These are phyloP conservation scores for Smallanthus sonchifolius DNA, from an alignment of 129 eudicot species.

Conservation along the genomic window DNA sequence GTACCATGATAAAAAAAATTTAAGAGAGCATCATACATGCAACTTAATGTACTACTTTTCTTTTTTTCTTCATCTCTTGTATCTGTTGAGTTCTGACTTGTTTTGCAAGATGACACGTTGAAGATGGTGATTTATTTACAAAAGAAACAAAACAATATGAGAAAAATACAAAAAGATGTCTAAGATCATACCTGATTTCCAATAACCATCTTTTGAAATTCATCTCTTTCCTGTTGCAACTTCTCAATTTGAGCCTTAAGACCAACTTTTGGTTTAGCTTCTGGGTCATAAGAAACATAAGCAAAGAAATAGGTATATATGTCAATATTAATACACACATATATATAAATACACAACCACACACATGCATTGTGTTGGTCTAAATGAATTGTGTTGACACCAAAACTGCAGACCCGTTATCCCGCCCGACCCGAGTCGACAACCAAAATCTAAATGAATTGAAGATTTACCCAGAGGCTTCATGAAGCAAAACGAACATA, in stretches of 20 bases:
- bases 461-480: no score
- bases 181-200: conserved; percentile 69
- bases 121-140: not conserved
- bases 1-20: not conserved
- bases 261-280: conserved; percentile 86
- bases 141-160: conserved; percentile 1
- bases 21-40: conserved; percentile 50
- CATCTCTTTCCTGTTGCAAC: conserved; percentile 96
- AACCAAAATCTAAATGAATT: no score
- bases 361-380: conserved; percentile 18
- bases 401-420: no score
- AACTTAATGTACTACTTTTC: conserved; percentile 91
- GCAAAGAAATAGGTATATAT: not conserved
- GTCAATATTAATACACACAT: not conserved
- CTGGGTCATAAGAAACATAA: conserved; percentile 36
- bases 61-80: conserved; percentile 93
- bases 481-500: no score
- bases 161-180: not conserved
- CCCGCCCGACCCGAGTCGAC: no score
- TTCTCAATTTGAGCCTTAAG: conserved; percentile 87
- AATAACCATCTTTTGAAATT: conserved; percentile 91
- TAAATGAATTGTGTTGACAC: no score
- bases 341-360: not conserved
- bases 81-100: conserved; percentile 98
- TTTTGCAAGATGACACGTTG: conserved; percentile 37